Evolutionary conservation across 495 filamentous ascomycete species (phyloP).

Genomic region (Xylaria flabelliformis): DNA sequence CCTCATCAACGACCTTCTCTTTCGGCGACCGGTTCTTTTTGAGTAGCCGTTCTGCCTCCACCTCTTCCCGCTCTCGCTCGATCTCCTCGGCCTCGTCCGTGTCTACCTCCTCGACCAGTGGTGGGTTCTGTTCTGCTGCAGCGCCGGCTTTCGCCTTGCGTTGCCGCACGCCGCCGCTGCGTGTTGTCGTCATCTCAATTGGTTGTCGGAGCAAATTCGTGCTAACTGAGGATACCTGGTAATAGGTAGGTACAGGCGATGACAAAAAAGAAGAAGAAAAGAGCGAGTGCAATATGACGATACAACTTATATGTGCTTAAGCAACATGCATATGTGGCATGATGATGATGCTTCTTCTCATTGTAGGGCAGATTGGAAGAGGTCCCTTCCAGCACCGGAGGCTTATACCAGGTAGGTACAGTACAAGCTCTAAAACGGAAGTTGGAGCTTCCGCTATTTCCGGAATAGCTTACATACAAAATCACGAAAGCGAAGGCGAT

Average conservation of each 20-base stretch:
- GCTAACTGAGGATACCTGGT: not conserved
- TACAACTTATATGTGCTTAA: not conserved
- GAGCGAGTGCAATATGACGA: not conserved
- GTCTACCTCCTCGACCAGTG: constrained; percentile 36
- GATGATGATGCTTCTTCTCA: not conserved
- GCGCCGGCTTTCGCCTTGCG: constrained; percentile 34
- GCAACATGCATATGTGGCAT: constrained; percentile 23
- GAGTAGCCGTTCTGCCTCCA: constrained; percentile 28
- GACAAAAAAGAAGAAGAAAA: not conserved
- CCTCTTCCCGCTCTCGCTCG: constrained; percentile 31
- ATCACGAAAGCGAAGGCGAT: not conserved
- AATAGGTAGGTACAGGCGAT: not conserved
- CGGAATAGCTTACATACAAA: constrained; percentile 2
- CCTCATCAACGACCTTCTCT: constrained; percentile 50
- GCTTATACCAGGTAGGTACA: not conserved
- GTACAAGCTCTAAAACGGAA: constrained; percentile 14
- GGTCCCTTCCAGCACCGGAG: constrained; percentile 8
- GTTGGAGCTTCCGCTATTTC: constrained; percentile 22
- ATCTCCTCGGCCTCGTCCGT: constrained; percentile 39
- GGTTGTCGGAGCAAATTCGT: not conserved
- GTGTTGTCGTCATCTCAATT: constrained; percentile 24
- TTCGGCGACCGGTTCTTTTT: constrained; percentile 34
- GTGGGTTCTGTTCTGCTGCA: constrained; percentile 15
- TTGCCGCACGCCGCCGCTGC: constrained; percentile 37
- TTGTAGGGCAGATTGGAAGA: not conserved